A percentile compares a stretch with the other conserved stretches of the same genome.
Conservation (phyloP, 257 asterid genomes). For the Penstemon newberryi region DNA sequence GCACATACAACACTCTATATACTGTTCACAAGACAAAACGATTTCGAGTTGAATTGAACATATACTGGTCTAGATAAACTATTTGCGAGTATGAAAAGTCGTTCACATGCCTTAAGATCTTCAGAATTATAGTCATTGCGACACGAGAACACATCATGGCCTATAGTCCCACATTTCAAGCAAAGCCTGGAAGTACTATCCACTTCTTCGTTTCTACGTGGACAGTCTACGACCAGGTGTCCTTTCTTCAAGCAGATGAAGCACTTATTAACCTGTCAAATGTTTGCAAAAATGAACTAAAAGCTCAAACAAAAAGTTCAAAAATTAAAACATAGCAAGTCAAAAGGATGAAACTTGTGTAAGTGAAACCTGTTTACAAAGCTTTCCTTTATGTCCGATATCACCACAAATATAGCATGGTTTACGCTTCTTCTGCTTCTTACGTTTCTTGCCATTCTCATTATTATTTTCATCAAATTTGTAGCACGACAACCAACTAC, state of each 20-base stretch:
- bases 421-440: conserved; percentile 18
- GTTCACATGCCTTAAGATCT: conserved; percentile 52
- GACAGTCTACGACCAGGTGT: conserved; percentile 42
- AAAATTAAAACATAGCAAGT: no score
- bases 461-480: conserved; percentile 26
- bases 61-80: no score
- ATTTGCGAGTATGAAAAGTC: neutral
- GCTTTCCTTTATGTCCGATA: conserved; percentile 29
- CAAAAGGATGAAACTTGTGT: no score
- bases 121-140: conserved; percentile 38
- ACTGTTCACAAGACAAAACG: conserved; percentile 33
- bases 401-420: conserved; percentile 42
- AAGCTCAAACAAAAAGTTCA: neutral
- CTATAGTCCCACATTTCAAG: conserved; percentile 42
- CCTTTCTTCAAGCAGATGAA: conserved; percentile 37
- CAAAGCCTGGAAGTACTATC: conserved; percentile 34
- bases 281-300: neutral
- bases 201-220: conserved; percentile 25
- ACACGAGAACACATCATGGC: conserved; percentile 50
- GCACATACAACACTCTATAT: conserved; percentile 45
- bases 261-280: conserved; percentile 40
- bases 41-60: neutral
- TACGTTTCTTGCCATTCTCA: neutral
- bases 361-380: conserved; percentile 32
- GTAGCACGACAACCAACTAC: neutral